These are phyloP conservation scores for Cylindrotheca fusiformis DNA, from an alignment of 108 stramenopile genomes.

Conservation along the genomic window DNA sequence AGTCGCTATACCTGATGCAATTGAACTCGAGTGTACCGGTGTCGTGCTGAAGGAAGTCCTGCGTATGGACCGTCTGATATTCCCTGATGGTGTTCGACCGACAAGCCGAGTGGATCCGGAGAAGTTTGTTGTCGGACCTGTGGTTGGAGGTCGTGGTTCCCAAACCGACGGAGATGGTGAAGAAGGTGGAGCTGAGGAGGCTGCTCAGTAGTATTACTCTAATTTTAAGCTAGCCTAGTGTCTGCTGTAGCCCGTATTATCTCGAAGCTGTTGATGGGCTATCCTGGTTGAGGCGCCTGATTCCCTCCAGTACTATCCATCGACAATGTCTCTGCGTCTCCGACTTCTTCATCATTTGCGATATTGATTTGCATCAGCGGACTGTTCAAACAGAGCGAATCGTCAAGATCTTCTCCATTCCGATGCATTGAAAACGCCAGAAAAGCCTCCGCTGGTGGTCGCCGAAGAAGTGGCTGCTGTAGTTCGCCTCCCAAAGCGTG, in stretches of 20 bases:
- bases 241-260: too few relatives aligned
- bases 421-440: constrained; percentile 19
- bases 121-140: constrained; percentile 53
- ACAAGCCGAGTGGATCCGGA: constrained; percentile 33
- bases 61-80: constrained; percentile 65
- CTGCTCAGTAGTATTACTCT: too few relatives aligned
- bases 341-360: too few relatives aligned
- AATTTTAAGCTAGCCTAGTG: too few relatives aligned
- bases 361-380: neutral
- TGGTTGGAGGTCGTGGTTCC: constrained; percentile 51
- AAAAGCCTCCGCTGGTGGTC: constrained; percentile 34
- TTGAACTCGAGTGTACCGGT: constrained; percentile 77
- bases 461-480: constrained; percentile 15
- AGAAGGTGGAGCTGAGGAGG: constrained; percentile 1
- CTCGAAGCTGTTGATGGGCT: too few relatives aligned
- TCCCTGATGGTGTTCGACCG: constrained; percentile 66
- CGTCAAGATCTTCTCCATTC: constrained; percentile 15
- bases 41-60: constrained; percentile 67
- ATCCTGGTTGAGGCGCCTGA: too few relatives aligned
- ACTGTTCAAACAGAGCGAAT: constrained; percentile 18
- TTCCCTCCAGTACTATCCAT: neutral
- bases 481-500: neutral
- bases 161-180: constrained; percentile 13
- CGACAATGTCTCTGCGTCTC: too few relatives aligned
- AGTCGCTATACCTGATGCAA: constrained; percentile 65